Conservation (phyloP, 2,329 filamentous ascomycete genomes). For the Ophiostoma quercus region DNA sequence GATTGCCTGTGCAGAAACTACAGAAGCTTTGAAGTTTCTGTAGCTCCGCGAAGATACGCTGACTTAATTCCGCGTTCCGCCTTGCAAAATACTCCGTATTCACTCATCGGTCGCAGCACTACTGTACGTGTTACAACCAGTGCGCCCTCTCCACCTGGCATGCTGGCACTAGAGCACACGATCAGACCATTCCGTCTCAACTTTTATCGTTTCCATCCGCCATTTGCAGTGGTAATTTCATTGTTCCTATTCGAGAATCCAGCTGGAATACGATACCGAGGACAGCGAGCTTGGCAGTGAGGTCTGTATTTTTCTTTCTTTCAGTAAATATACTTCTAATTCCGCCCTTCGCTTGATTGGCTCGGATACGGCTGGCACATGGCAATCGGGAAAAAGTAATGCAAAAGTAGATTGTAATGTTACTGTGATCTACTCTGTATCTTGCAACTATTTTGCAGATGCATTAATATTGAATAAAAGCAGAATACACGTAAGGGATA, state of each 20-base stretch:
- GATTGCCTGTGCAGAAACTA: too few relatives aligned
- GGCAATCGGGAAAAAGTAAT: constrained; percentile 10
- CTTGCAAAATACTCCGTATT: background rate
- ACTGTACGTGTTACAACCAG: background rate
- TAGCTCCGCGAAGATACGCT: background rate
- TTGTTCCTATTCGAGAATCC: background rate
- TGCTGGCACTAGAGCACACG: constrained; percentile 5
- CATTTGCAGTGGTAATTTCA: background rate
- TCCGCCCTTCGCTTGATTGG: background rate
- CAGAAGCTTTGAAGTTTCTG: background rate
- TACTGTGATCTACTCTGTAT: too few relatives aligned
- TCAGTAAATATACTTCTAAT: background rate
- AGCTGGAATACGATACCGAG: background rate
- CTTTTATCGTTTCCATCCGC: background rate
- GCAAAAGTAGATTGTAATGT: background rate
- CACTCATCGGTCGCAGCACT: background rate
- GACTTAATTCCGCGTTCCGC: background rate
- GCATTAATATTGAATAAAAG: background rate
- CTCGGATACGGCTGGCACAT: constrained; percentile 5
- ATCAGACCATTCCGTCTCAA: constrained; percentile 1
- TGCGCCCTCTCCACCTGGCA: background rate
- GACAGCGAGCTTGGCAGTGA: background rate
- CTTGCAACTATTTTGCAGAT: too few relatives aligned
- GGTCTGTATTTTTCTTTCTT: background rate
- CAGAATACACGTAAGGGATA: too few relatives aligned